Evolutionary conservation across 2,329 filamentous ascomycete genomes (phyloP).

Genomic region (Calonectria pseudoturangicola): DNA sequence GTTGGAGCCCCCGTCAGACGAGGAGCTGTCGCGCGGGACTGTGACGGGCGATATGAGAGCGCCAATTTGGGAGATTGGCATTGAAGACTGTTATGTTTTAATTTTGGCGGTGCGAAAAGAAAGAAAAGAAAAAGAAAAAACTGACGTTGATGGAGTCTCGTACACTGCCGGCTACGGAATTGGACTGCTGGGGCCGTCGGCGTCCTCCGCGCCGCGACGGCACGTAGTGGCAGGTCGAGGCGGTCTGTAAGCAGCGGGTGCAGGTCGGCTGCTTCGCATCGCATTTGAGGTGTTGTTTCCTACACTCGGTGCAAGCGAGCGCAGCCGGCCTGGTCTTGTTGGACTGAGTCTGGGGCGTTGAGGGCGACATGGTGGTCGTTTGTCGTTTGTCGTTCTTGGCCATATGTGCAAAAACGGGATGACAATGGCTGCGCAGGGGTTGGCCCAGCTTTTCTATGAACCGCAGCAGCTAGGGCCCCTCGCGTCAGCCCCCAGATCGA

Average conservation of each 20-base stretch:
- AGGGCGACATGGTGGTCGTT: neutral
- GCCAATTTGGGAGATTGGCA: neutral
- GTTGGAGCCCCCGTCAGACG: neutral
- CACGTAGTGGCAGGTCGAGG: neutral
- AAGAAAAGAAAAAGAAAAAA: too few relatives aligned
- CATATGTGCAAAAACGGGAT: neutral
- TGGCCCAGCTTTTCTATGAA: constrained; percentile 1
- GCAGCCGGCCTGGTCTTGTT: neutral
- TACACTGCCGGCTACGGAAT: neutral
- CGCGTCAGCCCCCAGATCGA: neutral
- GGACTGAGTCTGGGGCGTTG: neutral
- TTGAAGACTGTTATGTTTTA: neutral
- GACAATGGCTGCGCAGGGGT: constrained; percentile 6
- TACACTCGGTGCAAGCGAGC: constrained; percentile 7
- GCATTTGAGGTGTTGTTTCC: constrained; percentile 15
- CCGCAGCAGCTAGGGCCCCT: neutral
- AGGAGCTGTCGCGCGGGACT: neutral
- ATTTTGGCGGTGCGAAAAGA: too few relatives aligned
- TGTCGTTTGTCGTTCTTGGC: neutral
- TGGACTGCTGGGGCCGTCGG: neutral
- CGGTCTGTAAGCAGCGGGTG: neutral
- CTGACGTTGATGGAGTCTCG: neutral
- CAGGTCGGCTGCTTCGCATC: constrained; percentile 12
- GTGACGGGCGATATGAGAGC: neutral
- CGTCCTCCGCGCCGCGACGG: constrained; percentile 4